Base-by-base conservation (phyloP, 2,329 filamentous ascomycete genomes). In the Erysiphe pulchra region DNA sequence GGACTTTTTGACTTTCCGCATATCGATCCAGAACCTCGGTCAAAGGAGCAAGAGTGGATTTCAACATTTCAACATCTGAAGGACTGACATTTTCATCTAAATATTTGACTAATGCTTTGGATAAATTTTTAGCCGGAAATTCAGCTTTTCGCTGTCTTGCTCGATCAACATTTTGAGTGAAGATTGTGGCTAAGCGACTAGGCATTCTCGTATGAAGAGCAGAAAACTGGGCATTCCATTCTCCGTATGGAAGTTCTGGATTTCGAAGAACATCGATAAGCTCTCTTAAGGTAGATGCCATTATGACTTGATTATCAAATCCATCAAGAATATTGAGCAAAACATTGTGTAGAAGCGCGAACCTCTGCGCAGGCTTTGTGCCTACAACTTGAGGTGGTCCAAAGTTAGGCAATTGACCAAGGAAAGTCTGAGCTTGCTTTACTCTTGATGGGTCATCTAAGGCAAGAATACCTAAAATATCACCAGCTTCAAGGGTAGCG, bases 171-270 rank as follows among this genome's bases (percentile, higher is more conserved):
- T 92, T 78, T 56, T 90, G 81, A 12, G 77, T 75, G 52, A 98
- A 78, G 51, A 74, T 76, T 18, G 75, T 62, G 54, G 94, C 86
- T 30, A 98, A 75, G 65, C 87, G 94, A 59, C 87, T 79, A 0
- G 90, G 90, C 81, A 95, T 98, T 55, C 90, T 81, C 7, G 86
- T 82, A 62, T 95, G 87, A n/a, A 98, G 73, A 18, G 90, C 90
- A 43, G 90, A 92, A 54, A 92, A 90, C 59, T 95, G 85, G 6
- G 87, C 81, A 51, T 80, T 85, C 83, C 87, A 98, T 62, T 98
- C 85, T 61, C 87, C 85, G 60, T 90, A 98, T 1, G 90, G 90
- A 50, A 98, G 71, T 56, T 94, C 86, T 1, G 80, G 76, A 57
- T 93, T 75, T 38, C 87, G 78, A 18, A 98, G 73, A 11, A 98